Percentiles rank a stretch among this genome's conserved stretches.
phyloP scores from a whole-genome alignment of 805 yeast species.

The Kregervanrija delftensis region DNA sequence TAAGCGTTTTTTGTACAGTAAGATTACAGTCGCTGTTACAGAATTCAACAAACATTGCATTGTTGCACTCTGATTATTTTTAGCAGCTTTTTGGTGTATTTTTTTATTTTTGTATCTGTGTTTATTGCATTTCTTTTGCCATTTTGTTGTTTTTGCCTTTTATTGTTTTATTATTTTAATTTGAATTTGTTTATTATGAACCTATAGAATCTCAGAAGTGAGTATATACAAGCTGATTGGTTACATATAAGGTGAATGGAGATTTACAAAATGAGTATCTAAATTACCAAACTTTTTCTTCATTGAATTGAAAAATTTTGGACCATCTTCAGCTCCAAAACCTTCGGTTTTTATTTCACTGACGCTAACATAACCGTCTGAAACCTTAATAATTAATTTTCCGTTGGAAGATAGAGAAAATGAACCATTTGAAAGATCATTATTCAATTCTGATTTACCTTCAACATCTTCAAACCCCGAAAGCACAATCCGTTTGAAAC shows the following conservation, averaged over 20 bases:
- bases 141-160: neutral
- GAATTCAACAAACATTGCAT: slow-evolving; percentile 56
- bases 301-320: slow-evolving; percentile 36
- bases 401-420: neutral
- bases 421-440: too few relatives aligned
- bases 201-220: neutral
- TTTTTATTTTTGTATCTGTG: neutral
- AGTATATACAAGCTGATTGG: too few relatives aligned
- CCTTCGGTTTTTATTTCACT: slow-evolving; percentile 48
- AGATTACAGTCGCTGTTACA: slow-evolving; percentile 73
- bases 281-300: slow-evolving; percentile 39
- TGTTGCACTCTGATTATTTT: slow-evolving; percentile 17
- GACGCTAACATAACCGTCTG: slow-evolving; percentile 34
- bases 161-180: too few relatives aligned
- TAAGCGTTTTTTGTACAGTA: slow-evolving; percentile 58
- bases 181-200: neutral
- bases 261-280: neutral
- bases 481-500: slow-evolving; percentile 38
- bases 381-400: slow-evolving; percentile 31
- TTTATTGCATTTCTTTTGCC: neutral
- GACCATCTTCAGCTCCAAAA: slow-evolving; percentile 38
- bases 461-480: slow-evolving; percentile 26
- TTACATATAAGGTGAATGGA: too few relatives aligned
- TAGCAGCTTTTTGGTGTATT: neutral
- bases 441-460: too few relatives aligned